Conservation (phyloP, 2,329 filamentous ascomycete species). For the Pyrenophora seminiperda region DNA sequence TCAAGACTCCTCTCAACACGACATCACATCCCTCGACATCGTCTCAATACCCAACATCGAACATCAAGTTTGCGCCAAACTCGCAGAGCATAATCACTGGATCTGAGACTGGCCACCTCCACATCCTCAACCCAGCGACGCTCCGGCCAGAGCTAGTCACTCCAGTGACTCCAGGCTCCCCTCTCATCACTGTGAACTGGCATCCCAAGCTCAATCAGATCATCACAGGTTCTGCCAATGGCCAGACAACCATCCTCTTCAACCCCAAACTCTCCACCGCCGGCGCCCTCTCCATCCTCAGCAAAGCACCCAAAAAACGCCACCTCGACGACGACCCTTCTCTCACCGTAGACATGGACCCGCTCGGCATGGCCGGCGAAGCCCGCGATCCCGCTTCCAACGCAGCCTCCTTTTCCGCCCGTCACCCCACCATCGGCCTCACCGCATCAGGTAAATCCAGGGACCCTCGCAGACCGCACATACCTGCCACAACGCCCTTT, state of each 20-base stretch:
- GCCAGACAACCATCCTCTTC: conserved; percentile 87
- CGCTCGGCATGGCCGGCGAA: conserved; percentile 81
- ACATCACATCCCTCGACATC: conserved; percentile 81
- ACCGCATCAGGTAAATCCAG: conserved; percentile 76
- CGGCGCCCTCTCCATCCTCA: conserved; percentile 88
- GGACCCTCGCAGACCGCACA: conserved; percentile 83
- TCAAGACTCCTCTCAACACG: conserved; percentile 85
- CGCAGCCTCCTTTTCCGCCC: conserved; percentile 59
- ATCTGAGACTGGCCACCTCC: conserved; percentile 81
- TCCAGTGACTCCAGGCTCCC: conserved; percentile 81
- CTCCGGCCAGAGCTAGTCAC: conserved; percentile 83
- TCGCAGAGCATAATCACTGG: conserved; percentile 86
- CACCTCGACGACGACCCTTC: conserved; percentile 93
- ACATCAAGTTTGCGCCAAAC: conserved; percentile 87
- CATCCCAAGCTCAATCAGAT: conserved; percentile 96
- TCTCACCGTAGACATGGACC: conserved; percentile 74
- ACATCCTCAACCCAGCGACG: conserved; percentile 93
- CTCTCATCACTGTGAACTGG: conserved; percentile 86
- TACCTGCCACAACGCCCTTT: conserved; percentile 85
- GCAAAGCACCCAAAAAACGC: conserved; percentile 88
- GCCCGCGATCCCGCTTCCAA: conserved; percentile 68
- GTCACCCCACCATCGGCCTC: conserved; percentile 73
- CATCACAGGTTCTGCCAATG: conserved; percentile 88
- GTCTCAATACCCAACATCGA: conserved; percentile 79
- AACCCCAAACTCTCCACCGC: conserved; percentile 80